Evolutionary conservation across 108 stramenopile genomes (phyloP).

Genomic region (Conticribra weissflogii): DNA sequence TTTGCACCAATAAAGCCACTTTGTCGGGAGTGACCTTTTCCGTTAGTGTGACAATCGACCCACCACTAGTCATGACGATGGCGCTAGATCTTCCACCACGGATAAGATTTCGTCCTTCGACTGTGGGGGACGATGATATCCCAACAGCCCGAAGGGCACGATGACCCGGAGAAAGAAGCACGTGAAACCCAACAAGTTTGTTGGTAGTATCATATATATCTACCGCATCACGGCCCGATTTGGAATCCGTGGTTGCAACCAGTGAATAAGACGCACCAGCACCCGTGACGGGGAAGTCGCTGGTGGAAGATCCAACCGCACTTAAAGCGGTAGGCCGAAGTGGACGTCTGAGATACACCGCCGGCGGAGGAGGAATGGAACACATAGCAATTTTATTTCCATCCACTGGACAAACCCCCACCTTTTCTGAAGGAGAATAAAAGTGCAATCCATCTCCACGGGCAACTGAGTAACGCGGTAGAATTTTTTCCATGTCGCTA

Average conservation of each 20-base stretch:
- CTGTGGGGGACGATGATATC: slow-evolving; percentile 55
- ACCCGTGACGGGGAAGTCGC: slow-evolving; percentile 4
- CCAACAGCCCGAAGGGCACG: slow-evolving; percentile 73
- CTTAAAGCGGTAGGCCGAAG: background rate
- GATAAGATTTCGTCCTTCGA: slow-evolving; percentile 43
- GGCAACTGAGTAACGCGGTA: slow-evolving; percentile 53
- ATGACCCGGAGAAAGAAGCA: slow-evolving; percentile 81
- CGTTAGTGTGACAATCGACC: slow-evolving; percentile 81
- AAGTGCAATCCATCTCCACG: slow-evolving; percentile 80
- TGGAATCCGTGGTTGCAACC: slow-evolving; percentile 80
- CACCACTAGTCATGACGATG: slow-evolving; percentile 79
- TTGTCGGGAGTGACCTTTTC: slow-evolving; percentile 91
- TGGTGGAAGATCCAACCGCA: slow-evolving; percentile 5
- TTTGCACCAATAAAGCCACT: slow-evolving; percentile 83
- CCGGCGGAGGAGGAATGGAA: slow-evolving; percentile 62
- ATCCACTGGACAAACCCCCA: slow-evolving; percentile 81
- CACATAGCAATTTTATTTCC: slow-evolving; percentile 75
- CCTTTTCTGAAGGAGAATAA: slow-evolving; percentile 73
- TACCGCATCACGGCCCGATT: slow-evolving; percentile 83
- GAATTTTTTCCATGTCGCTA: slow-evolving; percentile 10
- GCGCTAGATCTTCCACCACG: slow-evolving; percentile 76
- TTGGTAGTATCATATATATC: slow-evolving; percentile 85
- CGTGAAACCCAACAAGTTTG: slow-evolving; percentile 88
- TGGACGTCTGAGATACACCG: slow-evolving; percentile 30
- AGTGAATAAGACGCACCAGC: slow-evolving; percentile 70